Conservation (phyloP, 805 yeast genomes). For the Metschnikowia cerradonensis region DNA sequence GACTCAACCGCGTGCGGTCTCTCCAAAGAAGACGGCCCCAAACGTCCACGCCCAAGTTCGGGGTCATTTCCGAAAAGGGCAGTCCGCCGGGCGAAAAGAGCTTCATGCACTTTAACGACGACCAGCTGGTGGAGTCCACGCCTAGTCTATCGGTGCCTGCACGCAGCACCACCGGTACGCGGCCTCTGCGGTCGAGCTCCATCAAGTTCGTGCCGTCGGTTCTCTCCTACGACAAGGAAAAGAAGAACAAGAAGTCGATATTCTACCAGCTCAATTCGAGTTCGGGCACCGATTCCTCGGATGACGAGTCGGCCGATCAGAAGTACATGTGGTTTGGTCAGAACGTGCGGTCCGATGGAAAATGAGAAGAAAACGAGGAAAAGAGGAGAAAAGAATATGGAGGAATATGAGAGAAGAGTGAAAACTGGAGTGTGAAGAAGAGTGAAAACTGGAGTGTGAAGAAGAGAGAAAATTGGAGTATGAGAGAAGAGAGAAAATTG, state of each 20-base stretch:
- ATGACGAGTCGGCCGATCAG: conserved; percentile 12
- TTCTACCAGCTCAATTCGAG: conserved; percentile 29
- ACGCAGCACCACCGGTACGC: background rate
- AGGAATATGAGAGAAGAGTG: no score
- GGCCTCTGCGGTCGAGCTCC: conserved; percentile 23
- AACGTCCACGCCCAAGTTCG: conserved; percentile 16
- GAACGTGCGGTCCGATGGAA: conserved; percentile 19
- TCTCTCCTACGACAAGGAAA: conserved; percentile 8
- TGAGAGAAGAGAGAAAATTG: no score
- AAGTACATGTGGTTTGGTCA: conserved; percentile 39
- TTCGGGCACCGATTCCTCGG: conserved; percentile 12
- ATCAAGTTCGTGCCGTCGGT: conserved; percentile 31
- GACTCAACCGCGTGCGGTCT: conserved; percentile 17
- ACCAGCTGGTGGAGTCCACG: background rate
- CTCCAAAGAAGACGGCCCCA: conserved; percentile 17
- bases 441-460: no score
- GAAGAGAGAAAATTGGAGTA: no score
- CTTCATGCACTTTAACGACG: conserved; percentile 17
- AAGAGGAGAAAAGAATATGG: no score
- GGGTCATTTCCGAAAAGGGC: conserved; percentile 14
- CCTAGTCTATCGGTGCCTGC: background rate
- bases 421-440: no score
- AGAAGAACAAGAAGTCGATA: conserved; percentile 18
- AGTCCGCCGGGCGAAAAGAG: conserved; percentile 18
- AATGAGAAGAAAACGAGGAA: background rate